phyloP scores from a whole-genome alignment of 352 stramenopile genomes.

The Phytopythium cucurbitacearum region DNA sequence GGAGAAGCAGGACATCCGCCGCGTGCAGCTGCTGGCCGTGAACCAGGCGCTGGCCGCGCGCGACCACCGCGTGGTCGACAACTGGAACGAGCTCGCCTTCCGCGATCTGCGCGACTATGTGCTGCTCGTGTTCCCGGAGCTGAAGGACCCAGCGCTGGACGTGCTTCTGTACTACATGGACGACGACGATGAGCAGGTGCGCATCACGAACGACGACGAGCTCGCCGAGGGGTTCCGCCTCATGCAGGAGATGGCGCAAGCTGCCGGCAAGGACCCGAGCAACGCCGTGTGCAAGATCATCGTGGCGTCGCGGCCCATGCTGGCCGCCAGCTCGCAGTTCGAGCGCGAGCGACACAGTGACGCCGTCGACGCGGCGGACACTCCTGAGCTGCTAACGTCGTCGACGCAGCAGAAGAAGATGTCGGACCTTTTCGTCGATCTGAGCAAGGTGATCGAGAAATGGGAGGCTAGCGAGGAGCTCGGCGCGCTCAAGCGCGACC shows the following conservation, averaged over 20 bases:
- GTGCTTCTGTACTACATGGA: slow-evolving; percentile 81
- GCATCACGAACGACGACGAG: slow-evolving; percentile 79
- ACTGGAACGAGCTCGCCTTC: slow-evolving; percentile 39
- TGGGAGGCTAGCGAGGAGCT: slow-evolving; percentile 57
- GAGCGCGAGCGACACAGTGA: slow-evolving; percentile 14
- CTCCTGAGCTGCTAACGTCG: slow-evolving; percentile 35
- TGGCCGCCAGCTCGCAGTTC: slow-evolving; percentile 11
- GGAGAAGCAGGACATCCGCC: slow-evolving; percentile 82
- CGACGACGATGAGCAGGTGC: slow-evolving; percentile 79
- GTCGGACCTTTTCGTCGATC: slow-evolving; percentile 65
- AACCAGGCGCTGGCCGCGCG: slow-evolving; percentile 48
- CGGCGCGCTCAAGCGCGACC: slow-evolving; percentile 60
- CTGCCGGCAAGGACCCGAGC: slow-evolving; percentile 28
- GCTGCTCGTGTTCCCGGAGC: slow-evolving; percentile 60
- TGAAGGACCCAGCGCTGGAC: slow-evolving; percentile 21
- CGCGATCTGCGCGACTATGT: slow-evolving; percentile 65
- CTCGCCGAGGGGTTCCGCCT: slow-evolving; percentile 73
- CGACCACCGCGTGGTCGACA: slow-evolving; percentile 30
- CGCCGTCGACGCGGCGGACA: slow-evolving; percentile 11
- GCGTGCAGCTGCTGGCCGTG: slow-evolving; percentile 67
- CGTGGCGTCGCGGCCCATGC: slow-evolving; percentile 30
- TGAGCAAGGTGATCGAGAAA: slow-evolving; percentile 74
- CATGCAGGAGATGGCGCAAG: slow-evolving; percentile 61
- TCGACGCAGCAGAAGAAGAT: slow-evolving; percentile 53
- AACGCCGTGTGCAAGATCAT: slow-evolving; percentile 71